Base-by-base conservation (phyloP, 345 rosid genomes). In the Hibiscus trionum region DNA sequence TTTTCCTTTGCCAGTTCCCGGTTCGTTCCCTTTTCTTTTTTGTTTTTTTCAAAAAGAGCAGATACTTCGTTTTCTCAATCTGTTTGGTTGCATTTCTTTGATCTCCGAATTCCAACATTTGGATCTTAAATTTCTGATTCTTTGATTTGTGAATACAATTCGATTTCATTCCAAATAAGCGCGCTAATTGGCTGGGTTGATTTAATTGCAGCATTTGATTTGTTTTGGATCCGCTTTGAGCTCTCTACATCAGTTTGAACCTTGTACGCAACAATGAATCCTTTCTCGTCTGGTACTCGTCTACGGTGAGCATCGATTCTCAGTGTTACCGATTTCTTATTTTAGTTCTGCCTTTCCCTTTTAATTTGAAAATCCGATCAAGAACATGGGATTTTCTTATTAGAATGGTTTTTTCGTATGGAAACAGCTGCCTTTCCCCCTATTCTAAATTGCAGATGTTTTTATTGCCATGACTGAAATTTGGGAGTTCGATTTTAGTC, bases 221-320 rank as follows among this genome's bases (percentile, higher is more conserved):
- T n/a, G 11, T 10, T 75, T 76, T 72, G 77, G 84, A 85, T 84
- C 86, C 68, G 82, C 73, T 73, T 76, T 50, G 72, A 72, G 73
- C 76, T 77, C 61, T 55, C 35, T 21, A 64, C 14, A 14, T 7
- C 17, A 74, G 72, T 70, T 75, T 53, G 31, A 9, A 24, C 52
- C 39, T 35, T 68, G 77, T 82, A 84, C 79, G 80, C 88, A 84
- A 86, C 84, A 91, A 96, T 96, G 97, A 96, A 93, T 86, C 90
- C 99, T 37, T 91, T 96, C 83, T 93, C 97, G 64, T 90, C 99
- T 77, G 94, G 88, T 70, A 96, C 99, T 77, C 98, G 97, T 79
- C 85, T 93, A 53, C 87, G 99, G 98, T 90, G 73, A 81, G 88
- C 78, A 66, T 47, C 29, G 39, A 37, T 72, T 33, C 47, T 12